Conservation (phyloP, 169 alveolate species). For the Pseudocohnilembus persalinus region DNA sequence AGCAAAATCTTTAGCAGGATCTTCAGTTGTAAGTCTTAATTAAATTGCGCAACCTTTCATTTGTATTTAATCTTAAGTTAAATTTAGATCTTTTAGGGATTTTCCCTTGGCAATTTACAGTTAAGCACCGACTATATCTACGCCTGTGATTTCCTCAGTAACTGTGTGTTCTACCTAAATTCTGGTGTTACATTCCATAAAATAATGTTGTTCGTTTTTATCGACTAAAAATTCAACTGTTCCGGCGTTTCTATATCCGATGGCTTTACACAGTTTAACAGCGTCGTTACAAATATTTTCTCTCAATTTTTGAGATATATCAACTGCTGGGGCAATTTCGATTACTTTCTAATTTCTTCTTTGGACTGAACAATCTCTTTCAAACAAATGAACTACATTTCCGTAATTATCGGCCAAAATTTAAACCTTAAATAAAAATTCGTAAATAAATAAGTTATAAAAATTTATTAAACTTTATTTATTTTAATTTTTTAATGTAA, state of each 20-base stretch:
- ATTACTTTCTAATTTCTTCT: slow-evolving; percentile 92
- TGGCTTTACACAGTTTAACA: neutral
- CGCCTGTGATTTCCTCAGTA: slow-evolving; percentile 87
- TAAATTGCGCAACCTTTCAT: slow-evolving; percentile 66
- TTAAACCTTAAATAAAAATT: too few species aligned
- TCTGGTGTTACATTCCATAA: slow-evolving; percentile 89
- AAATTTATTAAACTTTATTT: too few species aligned
- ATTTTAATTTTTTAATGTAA: too few species aligned
- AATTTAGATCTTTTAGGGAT: slow-evolving; percentile 6
- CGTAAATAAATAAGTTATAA: too few species aligned
- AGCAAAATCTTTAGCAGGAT: slow-evolving; percentile 60
- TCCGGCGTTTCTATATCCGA: slow-evolving; percentile 85
- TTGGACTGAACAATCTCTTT: slow-evolving; percentile 93
- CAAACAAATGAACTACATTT: slow-evolving; percentile 86
- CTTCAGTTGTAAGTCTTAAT: slow-evolving; percentile 65
- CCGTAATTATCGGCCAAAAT: slow-evolving; percentile 91
- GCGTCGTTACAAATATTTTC: neutral
- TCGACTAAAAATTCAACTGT: slow-evolving; percentile 93
- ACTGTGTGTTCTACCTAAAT: slow-evolving; percentile 95
- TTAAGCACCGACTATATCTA: slow-evolving; percentile 68
- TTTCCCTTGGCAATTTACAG: neutral
- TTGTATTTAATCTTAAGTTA: slow-evolving; percentile 50
- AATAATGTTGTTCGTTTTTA: slow-evolving; percentile 73
- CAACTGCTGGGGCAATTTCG: neutral
- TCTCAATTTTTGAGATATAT: neutral